phyloP scores from a whole-genome alignment of 805 yeast genomes.

The Wickerhamiella sergipiensis region DNA sequence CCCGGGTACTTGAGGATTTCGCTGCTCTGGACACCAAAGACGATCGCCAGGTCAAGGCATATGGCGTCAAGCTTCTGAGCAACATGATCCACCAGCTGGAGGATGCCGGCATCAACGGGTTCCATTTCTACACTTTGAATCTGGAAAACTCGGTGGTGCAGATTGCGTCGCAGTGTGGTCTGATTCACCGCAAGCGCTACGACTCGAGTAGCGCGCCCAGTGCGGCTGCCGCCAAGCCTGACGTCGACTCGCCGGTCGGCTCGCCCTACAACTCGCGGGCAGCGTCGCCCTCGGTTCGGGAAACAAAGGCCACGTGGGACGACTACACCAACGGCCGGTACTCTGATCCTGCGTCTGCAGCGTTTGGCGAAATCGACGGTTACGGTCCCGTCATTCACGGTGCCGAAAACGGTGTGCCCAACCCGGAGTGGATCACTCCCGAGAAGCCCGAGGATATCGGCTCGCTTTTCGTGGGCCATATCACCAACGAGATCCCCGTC shows the following conservation, averaged over 20 bases:
- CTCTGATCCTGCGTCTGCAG: constrained; percentile 91
- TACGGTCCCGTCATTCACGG: constrained; percentile 80
- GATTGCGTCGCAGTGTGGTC: constrained; percentile 49
- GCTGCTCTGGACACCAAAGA: constrained; percentile 64
- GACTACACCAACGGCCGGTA: constrained; percentile 93
- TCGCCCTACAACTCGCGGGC: constrained; percentile 4
- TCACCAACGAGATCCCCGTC: constrained; percentile 59
- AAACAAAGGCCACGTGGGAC: constrained; percentile 77
- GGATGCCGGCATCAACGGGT: constrained; percentile 52
- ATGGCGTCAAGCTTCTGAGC: constrained; percentile 67
- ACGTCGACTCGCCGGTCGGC: background rate
- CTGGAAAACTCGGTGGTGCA: constrained; percentile 86
- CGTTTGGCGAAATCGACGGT: constrained; percentile 96
- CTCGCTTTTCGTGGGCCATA: constrained; percentile 52
- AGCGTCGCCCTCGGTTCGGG: constrained; percentile 10
- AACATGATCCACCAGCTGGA: constrained; percentile 62
- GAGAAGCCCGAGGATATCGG: constrained; percentile 44
- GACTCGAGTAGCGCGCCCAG: background rate
- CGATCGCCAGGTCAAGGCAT: constrained; percentile 77
- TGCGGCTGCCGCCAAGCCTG: background rate
- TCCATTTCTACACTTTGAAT: constrained; percentile 86
- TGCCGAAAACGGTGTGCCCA: constrained; percentile 51
- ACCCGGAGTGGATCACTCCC: constrained; percentile 73
- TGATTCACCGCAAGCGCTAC: constrained; percentile 15
- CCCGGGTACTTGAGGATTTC: constrained; percentile 49